Evolutionary conservation across 352 stramenopile species (phyloP), one percentile per base, ranked within the genome.

Genomic region (Phytophthora podocarpi): DNA sequence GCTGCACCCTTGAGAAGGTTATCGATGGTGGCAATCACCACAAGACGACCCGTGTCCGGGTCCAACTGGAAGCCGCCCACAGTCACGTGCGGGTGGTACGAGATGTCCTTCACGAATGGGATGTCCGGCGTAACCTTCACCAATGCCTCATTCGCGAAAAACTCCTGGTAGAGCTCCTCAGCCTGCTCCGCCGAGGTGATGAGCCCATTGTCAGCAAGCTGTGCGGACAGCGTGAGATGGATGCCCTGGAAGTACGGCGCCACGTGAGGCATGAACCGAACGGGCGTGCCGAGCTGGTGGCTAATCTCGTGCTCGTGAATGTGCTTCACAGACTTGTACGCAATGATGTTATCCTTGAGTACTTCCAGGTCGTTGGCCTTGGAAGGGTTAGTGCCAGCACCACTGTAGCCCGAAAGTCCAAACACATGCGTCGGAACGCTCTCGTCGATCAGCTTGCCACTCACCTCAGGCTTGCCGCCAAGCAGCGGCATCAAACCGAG

Each of bases 231-330:
- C n/a, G 87, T 97, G 26, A 97, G 73, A 62, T 98, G 90, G 62
- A 98, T 98, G 50, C 93, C 93, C 52, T 97, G 91, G 74, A 97
- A 98, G 72, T 94, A 98, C 47, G 91, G 79, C 37, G 93, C 93
- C 9, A 98, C 88, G 68, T 98, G 92, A 28, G 93, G 92, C 78
- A 97, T 98, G 78, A 98, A 98, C 26, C 91, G 91, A 48, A 98
- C 76, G 0, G 75, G 56, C 35, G 82, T 92, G 39, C 78, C 78
- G 15, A 96, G 62, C 50, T 97, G 89, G 66, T 91, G 78, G 67
- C 80, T 91, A 59, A 95, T 72, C 60, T 97, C 89, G 50, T 80
- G 56, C 66, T 97, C 89, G 65, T 97, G 89, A 57, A 97, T 96
- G 74, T 97, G 89, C 59, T 88, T 80, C 46, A 97, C 88, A 15